Base-by-base conservation (phyloP, 2,329 filamentous ascomycete genomes). In the Fusarium palustre region DNA sequence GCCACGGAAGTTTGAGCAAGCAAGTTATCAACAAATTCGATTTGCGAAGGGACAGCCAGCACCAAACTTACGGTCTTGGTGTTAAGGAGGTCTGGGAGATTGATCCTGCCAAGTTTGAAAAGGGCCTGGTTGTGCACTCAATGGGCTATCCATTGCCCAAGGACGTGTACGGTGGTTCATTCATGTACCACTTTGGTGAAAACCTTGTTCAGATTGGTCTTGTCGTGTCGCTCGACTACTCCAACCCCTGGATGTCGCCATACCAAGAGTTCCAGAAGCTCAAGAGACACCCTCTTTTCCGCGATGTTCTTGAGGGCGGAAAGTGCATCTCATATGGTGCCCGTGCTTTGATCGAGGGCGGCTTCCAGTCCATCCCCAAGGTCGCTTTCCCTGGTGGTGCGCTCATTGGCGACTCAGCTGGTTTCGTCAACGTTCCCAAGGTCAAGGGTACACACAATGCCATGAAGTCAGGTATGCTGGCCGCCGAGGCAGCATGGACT, bases 131-230 rank as follows among this genome's bases (percentile, higher is more conserved):
- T 46, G 88, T 90, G 6, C 96, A 99, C 82, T 92, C 93, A 7
- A 89, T 99, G 90, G 96, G 96, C 22, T 98, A 97, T 76, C 96
- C 96, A 22, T 82, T 99, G 45, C 88, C 93, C 18, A 88, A 86
- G 73, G 91, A 98, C 77, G 96, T 94, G 11, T 99, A 99, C 78
- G 96, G 96, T 71, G 96, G 96, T 70, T 94, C 92, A n/a, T 99
- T 94, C 90, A 94, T 99, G 92, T 99, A 99, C 77, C 96, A 99
- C 80, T 99, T 98, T 80, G 96, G 94, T 38, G 95, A 99, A 74
- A 99, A 98, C 80, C 87, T 98, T 74, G 95, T 99, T 64, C 94
- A 90, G 71, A 86, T 99, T 58, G 96, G 96, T 25, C 85, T 98
- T 20, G 96, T 99, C 13, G 92, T 97, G 38, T 94, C 94, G 25